Percentiles rank a stretch among this genome's conserved stretches.
These are phyloP conservation scores for Potentilla sterilis DNA, from an alignment of 306 rosid genomes.

Conservation along the genomic window DNA sequence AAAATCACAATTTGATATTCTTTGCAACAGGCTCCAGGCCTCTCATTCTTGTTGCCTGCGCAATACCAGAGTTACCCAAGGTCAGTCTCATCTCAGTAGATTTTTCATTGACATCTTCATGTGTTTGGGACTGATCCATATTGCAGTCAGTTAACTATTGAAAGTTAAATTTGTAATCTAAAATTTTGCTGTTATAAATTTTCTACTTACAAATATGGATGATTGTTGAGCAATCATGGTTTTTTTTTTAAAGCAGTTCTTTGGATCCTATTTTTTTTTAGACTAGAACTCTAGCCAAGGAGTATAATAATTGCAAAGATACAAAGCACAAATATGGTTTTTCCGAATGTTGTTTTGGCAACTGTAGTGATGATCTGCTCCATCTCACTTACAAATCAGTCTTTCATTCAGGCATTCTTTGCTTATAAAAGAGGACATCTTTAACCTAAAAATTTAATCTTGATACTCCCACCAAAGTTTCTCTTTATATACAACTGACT, in stretches of 20 bases:
- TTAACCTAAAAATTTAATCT: not conserved
- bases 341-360: not conserved
- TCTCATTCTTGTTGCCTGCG: conserved; percentile 77
- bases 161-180: not conserved
- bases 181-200: not conserved
- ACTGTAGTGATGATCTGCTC: not conserved
- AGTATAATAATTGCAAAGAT: not conserved
- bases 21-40: conserved; percentile 82
- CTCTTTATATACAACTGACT: not conserved
- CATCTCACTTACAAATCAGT: not conserved
- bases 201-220: not conserved
- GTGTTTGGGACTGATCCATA: not conserved
- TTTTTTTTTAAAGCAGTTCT: too few relatives aligned
- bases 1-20: conserved; percentile 30
- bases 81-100: conserved; percentile 36
- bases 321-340: too few relatives aligned
- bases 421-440: not conserved
- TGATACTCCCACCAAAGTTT: not conserved
- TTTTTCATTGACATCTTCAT: not conserved
- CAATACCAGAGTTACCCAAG: conserved; percentile 76
- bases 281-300: not conserved
- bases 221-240: not conserved
- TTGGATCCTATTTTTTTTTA: too few relatives aligned
- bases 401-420: not conserved
- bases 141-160: not conserved